Base-by-base conservation (phyloP, 805 yeast species). In the Candida ponderosae region DNA sequence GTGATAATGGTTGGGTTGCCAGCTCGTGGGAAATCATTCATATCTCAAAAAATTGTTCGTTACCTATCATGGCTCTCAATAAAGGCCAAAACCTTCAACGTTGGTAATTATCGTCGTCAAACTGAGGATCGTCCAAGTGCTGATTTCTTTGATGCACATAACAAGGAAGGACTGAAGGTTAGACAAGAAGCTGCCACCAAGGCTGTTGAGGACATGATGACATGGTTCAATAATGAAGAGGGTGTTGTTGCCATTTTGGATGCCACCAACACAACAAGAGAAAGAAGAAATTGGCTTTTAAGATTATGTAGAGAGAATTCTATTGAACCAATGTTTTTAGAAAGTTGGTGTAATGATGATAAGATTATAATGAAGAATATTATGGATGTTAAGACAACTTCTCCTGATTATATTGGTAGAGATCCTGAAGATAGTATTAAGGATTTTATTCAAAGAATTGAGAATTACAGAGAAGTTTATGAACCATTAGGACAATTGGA, bases 181-280 rank as follows among this genome's bases (percentile, higher is more conserved):
- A 68, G 96, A 39, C 67, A 68, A 31, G 72, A 76, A 42, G 93
- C 96, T 0, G 82, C 86, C 28, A 69, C 74, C 29, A 61, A 62
- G 31, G 96, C 97, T 3, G 70, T 86, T 33, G 50, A 63, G 5
- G 96, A 87, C 50, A 82, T 90, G 81, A 70, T 88, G 72, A 62
- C 72, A 33, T 93, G 97, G 97, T 86, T 85, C 55, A 66, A 70
- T 27, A 76, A 79, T 15, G 86, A 82, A 37, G 70, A 76, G 41
- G 95, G 95, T 14, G 82, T 81, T 19, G 97, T 93, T 32, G 97
- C 96, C 0, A 85, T 93, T 6, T 67, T 90, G 40, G 98, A 93
- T 60, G 97, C 96, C 19, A 87, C 96, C 2, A 89, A 90, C 59
- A 80, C 88, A 28, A 88, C 96, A 4, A 65, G 70, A 41, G 75